Conservation (phyloP, 2,329 filamentous ascomycete genomes). For the Botrytis fabae region DNA sequence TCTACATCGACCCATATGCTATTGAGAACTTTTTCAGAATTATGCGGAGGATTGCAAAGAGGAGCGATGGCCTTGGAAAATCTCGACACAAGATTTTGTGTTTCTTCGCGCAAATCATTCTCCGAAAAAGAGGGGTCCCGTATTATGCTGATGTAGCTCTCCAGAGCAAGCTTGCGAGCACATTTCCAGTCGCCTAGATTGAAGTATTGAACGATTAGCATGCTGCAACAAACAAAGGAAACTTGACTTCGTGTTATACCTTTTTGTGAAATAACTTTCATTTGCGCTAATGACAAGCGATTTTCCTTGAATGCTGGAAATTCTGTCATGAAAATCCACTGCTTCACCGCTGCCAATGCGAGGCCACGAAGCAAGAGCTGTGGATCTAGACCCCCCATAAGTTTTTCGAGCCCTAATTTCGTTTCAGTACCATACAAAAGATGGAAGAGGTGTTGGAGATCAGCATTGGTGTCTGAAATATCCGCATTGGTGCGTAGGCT, state of each 20-base stretch:
- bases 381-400: background rate
- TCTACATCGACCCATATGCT: background rate
- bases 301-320: slow-evolving; percentile 7
- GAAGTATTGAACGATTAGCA: background rate
- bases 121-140: background rate
- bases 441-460: background rate
- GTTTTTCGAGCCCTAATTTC: background rate
- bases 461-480: background rate
- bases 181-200: background rate
- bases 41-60: slow-evolving; percentile 6
- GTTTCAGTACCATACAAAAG: background rate
- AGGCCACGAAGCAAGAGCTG: slow-evolving; percentile 5
- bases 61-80: slow-evolving; percentile 1
- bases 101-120: background rate
- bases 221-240: background rate
- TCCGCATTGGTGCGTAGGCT: background rate
- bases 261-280: slow-evolving; percentile 1
- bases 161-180: slow-evolving; percentile 5
- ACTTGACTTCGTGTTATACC: background rate
- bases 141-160: slow-evolving; percentile 1
- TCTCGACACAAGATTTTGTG: background rate
- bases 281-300: background rate
- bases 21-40: background rate
- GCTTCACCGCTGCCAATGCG: background rate
- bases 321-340: slow-evolving; percentile 2